Evolutionary conservation across 2,329 filamentous ascomycete species (phyloP).

Genomic region (Davidsoniella virescens): DNA sequence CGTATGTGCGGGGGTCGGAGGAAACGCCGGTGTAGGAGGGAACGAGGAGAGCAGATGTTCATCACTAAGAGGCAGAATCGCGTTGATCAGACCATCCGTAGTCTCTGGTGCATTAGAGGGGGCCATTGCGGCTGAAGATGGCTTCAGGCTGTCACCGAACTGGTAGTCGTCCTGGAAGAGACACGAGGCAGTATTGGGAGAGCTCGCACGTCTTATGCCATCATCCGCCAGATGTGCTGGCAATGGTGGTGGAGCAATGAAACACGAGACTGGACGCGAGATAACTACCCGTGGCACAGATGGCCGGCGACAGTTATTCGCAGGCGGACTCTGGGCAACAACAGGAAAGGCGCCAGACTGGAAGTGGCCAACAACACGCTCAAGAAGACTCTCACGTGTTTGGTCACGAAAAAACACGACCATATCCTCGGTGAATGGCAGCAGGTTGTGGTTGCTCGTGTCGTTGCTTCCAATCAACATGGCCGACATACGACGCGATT

Average conservation of each 20-base stretch:
- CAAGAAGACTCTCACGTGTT: conserved; percentile 25
- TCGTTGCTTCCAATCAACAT: not conserved
- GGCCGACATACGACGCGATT: conserved; percentile 5
- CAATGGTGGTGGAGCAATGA: not conserved
- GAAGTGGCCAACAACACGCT: conserved; percentile 31
- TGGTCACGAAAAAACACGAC: conserved; percentile 37
- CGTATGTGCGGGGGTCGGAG: conserved; percentile 1
- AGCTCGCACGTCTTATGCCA: conserved; percentile 8
- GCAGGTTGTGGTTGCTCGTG: conserved; percentile 16
- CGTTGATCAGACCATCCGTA: not conserved
- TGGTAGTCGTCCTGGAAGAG: conserved; percentile 8
- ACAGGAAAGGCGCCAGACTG: conserved; percentile 23
- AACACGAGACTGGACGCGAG: conserved; percentile 6
- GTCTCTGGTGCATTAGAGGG: not conserved
- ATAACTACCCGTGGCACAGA: conserved; percentile 11
- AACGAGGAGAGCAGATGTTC: conserved; percentile 12
- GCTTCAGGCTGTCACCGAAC: conserved; percentile 6
- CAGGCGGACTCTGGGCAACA: not conserved
- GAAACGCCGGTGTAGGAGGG: conserved; percentile 7
- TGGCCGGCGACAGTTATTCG: conserved; percentile 2
- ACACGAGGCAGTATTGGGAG: not conserved
- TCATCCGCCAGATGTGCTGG: not conserved
- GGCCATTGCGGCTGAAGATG: not conserved
- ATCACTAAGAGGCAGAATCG: conserved; percentile 3
- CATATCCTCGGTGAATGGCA: conserved; percentile 43